These are phyloP conservation scores for Bipolaris bicolor DNA, from an alignment of 2,329 filamentous ascomycete species.

Conservation along the genomic window DNA sequence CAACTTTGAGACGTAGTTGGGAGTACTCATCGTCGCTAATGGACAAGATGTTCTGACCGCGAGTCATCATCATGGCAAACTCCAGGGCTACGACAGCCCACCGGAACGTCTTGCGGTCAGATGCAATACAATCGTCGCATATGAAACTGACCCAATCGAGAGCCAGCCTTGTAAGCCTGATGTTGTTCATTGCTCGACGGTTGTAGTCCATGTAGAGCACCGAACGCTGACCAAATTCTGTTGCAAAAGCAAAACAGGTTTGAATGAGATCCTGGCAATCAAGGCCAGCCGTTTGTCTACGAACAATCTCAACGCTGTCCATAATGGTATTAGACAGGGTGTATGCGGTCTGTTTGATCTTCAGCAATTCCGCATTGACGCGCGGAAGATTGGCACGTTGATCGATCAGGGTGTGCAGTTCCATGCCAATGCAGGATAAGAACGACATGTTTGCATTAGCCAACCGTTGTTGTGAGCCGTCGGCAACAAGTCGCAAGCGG, in stretches of 20 bases:
- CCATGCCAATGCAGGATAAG: slow-evolving; percentile 76
- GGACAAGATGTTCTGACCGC: slow-evolving; percentile 89
- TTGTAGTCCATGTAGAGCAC: slow-evolving; percentile 96
- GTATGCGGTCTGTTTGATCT: slow-evolving; percentile 94
- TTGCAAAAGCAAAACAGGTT: slow-evolving; percentile 98
- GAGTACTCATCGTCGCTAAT: slow-evolving; percentile 88
- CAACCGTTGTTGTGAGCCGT: slow-evolving; percentile 80
- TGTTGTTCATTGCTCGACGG: slow-evolving; percentile 93
- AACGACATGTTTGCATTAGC: slow-evolving; percentile 80
- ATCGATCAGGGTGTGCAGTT: slow-evolving; percentile 88
- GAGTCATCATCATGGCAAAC: slow-evolving; percentile 96
- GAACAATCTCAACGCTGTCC: slow-evolving; percentile 95
- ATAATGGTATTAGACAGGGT: slow-evolving; percentile 98
- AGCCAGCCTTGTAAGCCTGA: slow-evolving; percentile 90
- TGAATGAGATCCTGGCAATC: slow-evolving; percentile 96
- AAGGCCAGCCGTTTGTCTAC: slow-evolving; percentile 80
- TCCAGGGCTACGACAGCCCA: slow-evolving; percentile 96
- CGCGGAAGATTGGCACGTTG: slow-evolving; percentile 91
- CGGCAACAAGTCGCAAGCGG: slow-evolving; percentile 84
- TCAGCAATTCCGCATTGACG: slow-evolving; percentile 87
- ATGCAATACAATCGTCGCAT: slow-evolving; percentile 92
- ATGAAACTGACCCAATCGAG: slow-evolving; percentile 98
- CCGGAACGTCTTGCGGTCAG: slow-evolving; percentile 93
- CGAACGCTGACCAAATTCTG: slow-evolving; percentile 95
- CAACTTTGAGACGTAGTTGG: slow-evolving; percentile 82